Base-by-base conservation (phyloP, 139 green algal genomes). In the Volvox africanus region DNA sequence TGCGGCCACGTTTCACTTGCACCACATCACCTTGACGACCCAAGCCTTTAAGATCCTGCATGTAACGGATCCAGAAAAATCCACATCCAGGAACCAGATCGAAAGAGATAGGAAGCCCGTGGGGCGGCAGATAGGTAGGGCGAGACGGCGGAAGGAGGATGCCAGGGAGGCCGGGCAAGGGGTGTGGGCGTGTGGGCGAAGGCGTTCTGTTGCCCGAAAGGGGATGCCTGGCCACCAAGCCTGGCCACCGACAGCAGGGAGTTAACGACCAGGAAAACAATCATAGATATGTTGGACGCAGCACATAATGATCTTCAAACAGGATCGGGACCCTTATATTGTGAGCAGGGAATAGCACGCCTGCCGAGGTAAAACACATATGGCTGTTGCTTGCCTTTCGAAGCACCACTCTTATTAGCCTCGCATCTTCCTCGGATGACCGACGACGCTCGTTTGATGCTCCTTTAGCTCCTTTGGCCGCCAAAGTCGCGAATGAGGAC, bases 11-110 rank as follows among this genome's bases (percentile, higher is more conserved):
- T 30, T 79, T 86, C 17, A 82, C 89, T 1, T 22, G 0, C 37
- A 89, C 83, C 26, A 92, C 83, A 28, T 88, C 76, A 28, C 89
- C 89, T 20, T 55, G 33, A 0, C n/a, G 50, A 2, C 89, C 89
- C 21, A 92, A 35, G 18, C 73, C 30, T 32, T 24, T 36, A 1
- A 90, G 20, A 35, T 88, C 55, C 89, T 92, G 89, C 65, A 55
- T 55, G 44, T 9, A 55, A 55, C 9, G 44, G 44, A 55, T 55
- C 44, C 44, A 55, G 44, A 55, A 55, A 55, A 9, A 14, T 55
- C 44, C 5, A 9, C 5, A 55, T 55, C 44, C 44, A 55, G n/a
- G n/a, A n/a, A n/a, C n/a, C n/a, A n/a, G n/a, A n/a, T n/a, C n/a
- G 62, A 19, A 17, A 19, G 62, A 17, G 65, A 28, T 73, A 11